Evolutionary conservation across 1,284 basidiomycete species (phyloP).

Genomic region (Ustilago hordei): DNA sequence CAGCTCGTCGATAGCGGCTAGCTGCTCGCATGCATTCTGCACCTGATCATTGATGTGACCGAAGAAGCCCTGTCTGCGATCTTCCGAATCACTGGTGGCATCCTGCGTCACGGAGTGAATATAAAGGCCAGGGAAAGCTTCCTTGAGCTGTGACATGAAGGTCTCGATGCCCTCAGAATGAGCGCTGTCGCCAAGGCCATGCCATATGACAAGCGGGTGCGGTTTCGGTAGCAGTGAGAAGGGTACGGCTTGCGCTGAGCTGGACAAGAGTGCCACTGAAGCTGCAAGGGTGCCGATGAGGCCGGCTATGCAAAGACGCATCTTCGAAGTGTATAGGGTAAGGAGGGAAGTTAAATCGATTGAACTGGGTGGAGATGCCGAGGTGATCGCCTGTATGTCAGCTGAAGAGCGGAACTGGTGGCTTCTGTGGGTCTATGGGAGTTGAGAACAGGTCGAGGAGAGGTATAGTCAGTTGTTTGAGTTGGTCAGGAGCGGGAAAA

Average conservation of each 20-base stretch:
- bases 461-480: not conserved
- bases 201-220: constrained; percentile 84
- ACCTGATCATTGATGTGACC: constrained; percentile 84
- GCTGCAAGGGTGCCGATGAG: constrained; percentile 19
- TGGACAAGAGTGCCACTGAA: constrained; percentile 9
- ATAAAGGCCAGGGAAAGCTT: constrained; percentile 84
- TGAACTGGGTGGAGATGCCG: not conserved
- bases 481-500: not conserved
- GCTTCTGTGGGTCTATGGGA: not conserved
- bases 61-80: constrained; percentile 81
- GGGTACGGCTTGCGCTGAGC: constrained; percentile 16
- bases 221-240: constrained; percentile 43
- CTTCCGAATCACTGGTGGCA: constrained; percentile 77
- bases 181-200: constrained; percentile 82
- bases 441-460: not conserved
- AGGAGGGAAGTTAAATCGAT: not conserved
- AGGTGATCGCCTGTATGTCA: not conserved
- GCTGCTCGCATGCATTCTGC: constrained; percentile 77
- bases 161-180: constrained; percentile 73
- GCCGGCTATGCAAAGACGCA: constrained; percentile 18
- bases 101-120: constrained; percentile 80
- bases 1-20: constrained; percentile 79
- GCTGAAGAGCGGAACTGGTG: not conserved
- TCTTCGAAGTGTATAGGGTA: not conserved
- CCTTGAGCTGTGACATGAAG: constrained; percentile 78